Evolutionary conservation across 2,329 filamentous ascomycete genomes (phyloP).

Genomic region (Incumbomyces delicatus): DNA sequence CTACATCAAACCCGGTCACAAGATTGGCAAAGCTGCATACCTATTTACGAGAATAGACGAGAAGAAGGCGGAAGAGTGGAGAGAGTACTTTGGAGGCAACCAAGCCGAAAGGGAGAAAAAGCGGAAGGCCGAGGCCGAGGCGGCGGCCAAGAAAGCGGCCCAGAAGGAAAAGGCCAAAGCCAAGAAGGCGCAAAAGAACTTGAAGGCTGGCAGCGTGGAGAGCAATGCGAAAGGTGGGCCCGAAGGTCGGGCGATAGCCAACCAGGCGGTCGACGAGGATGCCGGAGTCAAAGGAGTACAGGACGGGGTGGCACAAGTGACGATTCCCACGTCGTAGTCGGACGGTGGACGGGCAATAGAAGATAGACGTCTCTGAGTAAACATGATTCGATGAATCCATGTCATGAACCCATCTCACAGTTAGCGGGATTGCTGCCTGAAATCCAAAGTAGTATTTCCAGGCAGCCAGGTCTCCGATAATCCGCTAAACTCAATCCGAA

Average conservation of each 20-base stretch:
- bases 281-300: constrained; percentile 31
- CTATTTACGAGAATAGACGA: constrained; percentile 76
- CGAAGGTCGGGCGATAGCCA: constrained; percentile 23
- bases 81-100: constrained; percentile 60
- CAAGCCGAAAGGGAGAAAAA: constrained; percentile 59
- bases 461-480: too few relatives aligned
- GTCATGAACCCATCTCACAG: too few relatives aligned
- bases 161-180: constrained; percentile 27
- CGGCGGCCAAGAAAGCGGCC: constrained; percentile 29
- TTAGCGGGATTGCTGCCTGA: too few relatives aligned
- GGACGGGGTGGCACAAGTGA: constrained; percentile 34
- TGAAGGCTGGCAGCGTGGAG: constrained; percentile 24
- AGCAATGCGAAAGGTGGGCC: constrained; percentile 21
- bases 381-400: too few relatives aligned
- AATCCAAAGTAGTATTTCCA: too few relatives aligned
- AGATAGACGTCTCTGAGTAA: too few relatives aligned
- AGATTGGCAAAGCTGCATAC: constrained; percentile 68
- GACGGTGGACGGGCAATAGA: too few relatives aligned
- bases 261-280: constrained; percentile 27
- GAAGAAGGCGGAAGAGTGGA: constrained; percentile 76
- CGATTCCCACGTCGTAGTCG: constrained; percentile 31
- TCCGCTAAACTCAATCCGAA: too few relatives aligned
- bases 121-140: constrained; percentile 46
- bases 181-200: constrained; percentile 21
- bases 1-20: constrained; percentile 60